Base-by-base conservation (phyloP, 371 early-diverging fungal species). In the Haplosporangium sp. region DNA sequence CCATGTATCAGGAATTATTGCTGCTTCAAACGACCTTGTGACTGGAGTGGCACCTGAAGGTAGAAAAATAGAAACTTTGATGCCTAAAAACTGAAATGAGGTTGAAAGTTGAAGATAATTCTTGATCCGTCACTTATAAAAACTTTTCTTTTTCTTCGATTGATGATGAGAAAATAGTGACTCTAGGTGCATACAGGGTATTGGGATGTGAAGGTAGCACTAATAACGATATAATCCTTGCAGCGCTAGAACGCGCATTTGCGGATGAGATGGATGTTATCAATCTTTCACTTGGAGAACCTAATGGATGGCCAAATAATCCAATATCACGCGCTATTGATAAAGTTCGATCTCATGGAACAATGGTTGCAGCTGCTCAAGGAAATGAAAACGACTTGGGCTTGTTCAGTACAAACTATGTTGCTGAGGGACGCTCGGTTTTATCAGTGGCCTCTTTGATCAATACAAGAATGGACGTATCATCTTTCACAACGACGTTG, bases 181-280 rank as follows among this genome's bases (percentile, higher is more conserved):
- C 50, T 2, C 38, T 81, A 20, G 82, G 82, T 13, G 82, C 72
- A 4, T 81, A 81, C 34, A 58, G 72, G n/a, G 69, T 81, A 0
- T 20, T 81, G 7, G 82, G 82, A 15, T 81, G 82, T 52, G 69
- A 63, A 10, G 74, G 78, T 8, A 87, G 87, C 65, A 90, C 91
- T 38, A 85, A 90, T 0, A 87, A 88, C 55, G 95, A 94, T 63
- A 74, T 92, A 13, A 89, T 96, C 15, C 84, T 93, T 50, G 86
- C 88, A 50, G 95, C 94, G 0, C 86, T 95, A 86, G 92, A 91
- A 35, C 57, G 57, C 15, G 96, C 96, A 0, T 88, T 84, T 58
- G 72, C 74, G 0, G 95, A 94, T 67, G 87, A 91, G 11, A 91
- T 92, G 89, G 87, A 90, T 61, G 77, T 90, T 17, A 84, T 90